These are phyloP conservation scores for Parasarocladium wereldwijsianum DNA, from an alignment of 2,329 filamentous ascomycete genomes.

Conservation along the genomic window DNA sequence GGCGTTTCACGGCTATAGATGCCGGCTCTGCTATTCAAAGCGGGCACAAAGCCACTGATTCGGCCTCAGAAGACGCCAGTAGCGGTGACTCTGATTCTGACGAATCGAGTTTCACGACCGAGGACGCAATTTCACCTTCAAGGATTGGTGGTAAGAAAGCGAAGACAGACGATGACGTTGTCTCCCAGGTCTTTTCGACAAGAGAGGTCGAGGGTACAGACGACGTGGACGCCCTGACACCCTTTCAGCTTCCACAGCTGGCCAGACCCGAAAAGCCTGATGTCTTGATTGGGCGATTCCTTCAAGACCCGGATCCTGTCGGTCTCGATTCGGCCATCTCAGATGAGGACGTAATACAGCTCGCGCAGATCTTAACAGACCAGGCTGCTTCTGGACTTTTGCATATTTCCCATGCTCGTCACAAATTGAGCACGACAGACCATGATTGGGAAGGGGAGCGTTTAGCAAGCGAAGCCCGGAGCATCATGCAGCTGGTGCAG, in stretches of 20 bases:
- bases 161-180: constrained; percentile 34
- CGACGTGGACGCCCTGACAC: constrained; percentile 29
- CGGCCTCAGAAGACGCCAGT: constrained; percentile 28
- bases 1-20: constrained; percentile 13
- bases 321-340: constrained; percentile 27
- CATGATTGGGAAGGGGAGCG: constrained; percentile 19
- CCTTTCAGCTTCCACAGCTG: constrained; percentile 33
- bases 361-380: constrained; percentile 58
- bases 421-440: constrained; percentile 7
- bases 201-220: constrained; percentile 32
- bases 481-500: constrained; percentile 32
- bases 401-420: constrained; percentile 15
- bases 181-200: constrained; percentile 35
- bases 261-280: constrained; percentile 33
- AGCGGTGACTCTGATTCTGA: constrained; percentile 42
- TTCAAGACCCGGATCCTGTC: constrained; percentile 43
- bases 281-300: constrained; percentile 36
- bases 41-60: constrained; percentile 21
- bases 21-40: constrained; percentile 14
- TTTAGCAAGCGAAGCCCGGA: constrained; percentile 26
- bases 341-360: constrained; percentile 48
- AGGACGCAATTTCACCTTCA: constrained; percentile 32
- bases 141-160: constrained; percentile 30
- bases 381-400: constrained; percentile 44
- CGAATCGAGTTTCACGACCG: constrained; percentile 33